Percentiles rank a stretch among this genome's conserved stretches.
Evolutionary conservation across 352 stramenopile genomes (phyloP).

Genomic region (Phytophthora crassamura): DNA sequence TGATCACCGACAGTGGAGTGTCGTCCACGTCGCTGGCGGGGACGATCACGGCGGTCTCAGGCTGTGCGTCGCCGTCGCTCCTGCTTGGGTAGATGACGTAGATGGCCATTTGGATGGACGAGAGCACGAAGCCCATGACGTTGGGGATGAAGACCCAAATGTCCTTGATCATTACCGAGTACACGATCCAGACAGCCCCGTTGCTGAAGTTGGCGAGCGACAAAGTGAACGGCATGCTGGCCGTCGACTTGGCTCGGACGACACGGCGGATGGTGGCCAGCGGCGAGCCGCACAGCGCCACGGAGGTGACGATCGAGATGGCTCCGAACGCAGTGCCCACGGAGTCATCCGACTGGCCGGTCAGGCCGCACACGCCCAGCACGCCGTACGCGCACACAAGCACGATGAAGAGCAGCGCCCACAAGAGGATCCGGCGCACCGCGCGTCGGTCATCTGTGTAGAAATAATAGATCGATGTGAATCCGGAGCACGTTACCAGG

Average conservation of each 20-base stretch:
- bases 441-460: constrained; percentile 33
- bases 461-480: constrained; percentile 43
- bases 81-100: constrained; percentile 5
- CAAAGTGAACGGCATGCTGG: constrained; percentile 15
- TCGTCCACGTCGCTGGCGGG: neutral
- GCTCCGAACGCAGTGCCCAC: constrained; percentile 19
- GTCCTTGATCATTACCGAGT: constrained; percentile 11
- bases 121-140: constrained; percentile 1
- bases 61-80: neutral
- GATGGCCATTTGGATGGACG: constrained; percentile 1
- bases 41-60: neutral
- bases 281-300: constrained; percentile 26
- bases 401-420: constrained; percentile 13
- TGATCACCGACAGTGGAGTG: neutral
- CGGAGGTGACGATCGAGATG: constrained; percentile 16
- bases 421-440: neutral
- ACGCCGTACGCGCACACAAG: constrained; percentile 35
- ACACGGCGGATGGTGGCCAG: constrained; percentile 12
- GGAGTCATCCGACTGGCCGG: constrained; percentile 12
- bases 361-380: constrained; percentile 22
- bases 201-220: constrained; percentile 10
- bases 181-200: constrained; percentile 7
- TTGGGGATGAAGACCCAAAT: constrained; percentile 5
- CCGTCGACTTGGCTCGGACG: constrained; percentile 10
- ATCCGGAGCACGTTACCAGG: constrained; percentile 29